Conservation (phyloP, 1,139 yeast genomes). For the Debaryomyces nepalensis region DNA sequence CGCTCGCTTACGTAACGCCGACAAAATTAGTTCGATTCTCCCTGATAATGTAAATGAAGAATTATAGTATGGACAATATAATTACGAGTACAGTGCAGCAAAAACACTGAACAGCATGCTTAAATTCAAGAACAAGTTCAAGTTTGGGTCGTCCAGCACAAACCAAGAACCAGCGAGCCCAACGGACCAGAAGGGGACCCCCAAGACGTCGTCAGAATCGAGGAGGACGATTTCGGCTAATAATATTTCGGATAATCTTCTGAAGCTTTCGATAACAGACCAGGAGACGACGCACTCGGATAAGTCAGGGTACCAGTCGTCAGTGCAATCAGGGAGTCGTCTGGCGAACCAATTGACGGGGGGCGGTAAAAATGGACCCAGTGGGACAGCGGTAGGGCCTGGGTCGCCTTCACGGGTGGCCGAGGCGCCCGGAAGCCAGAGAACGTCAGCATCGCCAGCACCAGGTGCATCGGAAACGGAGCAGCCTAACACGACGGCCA, state of each 20-base stretch:
- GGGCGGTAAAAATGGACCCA: slow-evolving; percentile 4
- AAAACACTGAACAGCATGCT: slow-evolving; percentile 31
- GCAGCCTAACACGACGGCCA: slow-evolving; percentile 8
- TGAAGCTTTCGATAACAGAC: slow-evolving; percentile 31
- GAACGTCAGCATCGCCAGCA: slow-evolving; percentile 4
- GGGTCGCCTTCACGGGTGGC: neutral
- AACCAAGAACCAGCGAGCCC: neutral
- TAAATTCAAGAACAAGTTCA: slow-evolving; percentile 52
- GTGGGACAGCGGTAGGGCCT: neutral
- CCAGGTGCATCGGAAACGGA: slow-evolving; percentile 13
- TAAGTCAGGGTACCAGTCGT: slow-evolving; percentile 7
- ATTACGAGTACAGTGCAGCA: neutral
- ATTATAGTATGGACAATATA: neutral
- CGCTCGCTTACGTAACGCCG: slow-evolving; percentile 3
- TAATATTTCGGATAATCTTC: slow-evolving; percentile 32
- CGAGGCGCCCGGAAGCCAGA: neutral
- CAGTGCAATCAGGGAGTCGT: slow-evolving; percentile 3
- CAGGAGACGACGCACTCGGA: slow-evolving; percentile 13
- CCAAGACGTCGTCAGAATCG: slow-evolving; percentile 33
- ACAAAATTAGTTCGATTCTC: neutral
- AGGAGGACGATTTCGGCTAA: slow-evolving; percentile 31
- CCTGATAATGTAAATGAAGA: neutral
- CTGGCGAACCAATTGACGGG: neutral
- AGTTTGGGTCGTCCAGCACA: slow-evolving; percentile 39
- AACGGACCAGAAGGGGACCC: slow-evolving; percentile 17